A percentile compares a stretch with the other conserved stretches of the same genome.
Evolutionary conservation across 345 rosid genomes (phyloP).

Genomic region (Pistacia integerrima): DNA sequence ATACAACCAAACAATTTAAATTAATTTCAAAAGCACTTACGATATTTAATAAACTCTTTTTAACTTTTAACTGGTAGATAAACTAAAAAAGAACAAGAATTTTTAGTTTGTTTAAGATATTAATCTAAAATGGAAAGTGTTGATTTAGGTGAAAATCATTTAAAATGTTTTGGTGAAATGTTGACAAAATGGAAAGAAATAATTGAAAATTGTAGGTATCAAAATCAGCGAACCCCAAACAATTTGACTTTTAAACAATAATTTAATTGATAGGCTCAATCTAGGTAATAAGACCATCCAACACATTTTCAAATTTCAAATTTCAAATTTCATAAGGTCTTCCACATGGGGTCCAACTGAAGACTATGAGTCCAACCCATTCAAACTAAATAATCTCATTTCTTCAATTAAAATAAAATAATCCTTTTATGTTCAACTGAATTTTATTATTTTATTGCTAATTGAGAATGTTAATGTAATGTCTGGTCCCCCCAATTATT

Average conservation of each 20-base stretch:
- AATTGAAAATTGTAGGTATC: not conserved
- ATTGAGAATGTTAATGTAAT: conserved; percentile 3
- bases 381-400: not conserved
- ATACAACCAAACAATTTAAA: too few species aligned
- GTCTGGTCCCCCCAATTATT: not conserved
- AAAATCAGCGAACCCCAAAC: not conserved
- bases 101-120: too few species aligned
- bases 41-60: too few species aligned
- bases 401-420: not conserved
- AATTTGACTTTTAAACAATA: conserved; percentile 7
- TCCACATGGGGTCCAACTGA: not conserved
- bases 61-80: too few species aligned
- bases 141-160: conserved; percentile 6
- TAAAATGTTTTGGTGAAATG: not conserved
- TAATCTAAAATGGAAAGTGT: not conserved
- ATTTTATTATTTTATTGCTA: not conserved
- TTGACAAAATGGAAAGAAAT: not conserved
- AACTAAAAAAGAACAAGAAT: too few species aligned
- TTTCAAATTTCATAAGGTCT: not conserved
- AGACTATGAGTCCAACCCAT: conserved; percentile 4
- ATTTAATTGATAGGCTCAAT: not conserved
- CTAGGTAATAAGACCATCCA: not conserved
- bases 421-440: too few species aligned
- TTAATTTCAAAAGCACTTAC: too few species aligned
- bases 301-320: not conserved